Evolutionary conservation across 805 yeast genomes (phyloP).

Genomic region (Pichia membranifaciens): DNA sequence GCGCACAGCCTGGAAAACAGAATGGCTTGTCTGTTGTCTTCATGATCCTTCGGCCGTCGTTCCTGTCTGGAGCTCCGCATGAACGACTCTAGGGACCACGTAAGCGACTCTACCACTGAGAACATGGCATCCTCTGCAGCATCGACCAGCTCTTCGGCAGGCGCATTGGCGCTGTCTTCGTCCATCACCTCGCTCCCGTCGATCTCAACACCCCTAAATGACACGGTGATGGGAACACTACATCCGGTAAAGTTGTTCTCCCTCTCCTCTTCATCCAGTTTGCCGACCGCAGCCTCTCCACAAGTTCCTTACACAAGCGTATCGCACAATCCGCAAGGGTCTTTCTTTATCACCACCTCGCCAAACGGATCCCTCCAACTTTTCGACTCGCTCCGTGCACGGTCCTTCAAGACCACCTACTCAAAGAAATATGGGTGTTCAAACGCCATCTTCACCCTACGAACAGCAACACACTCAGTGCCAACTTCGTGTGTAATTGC

Average conservation of each 20-base stretch:
- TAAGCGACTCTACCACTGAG: no score
- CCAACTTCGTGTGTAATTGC: slow-evolving; percentile 64
- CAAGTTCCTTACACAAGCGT: slow-evolving; percentile 52
- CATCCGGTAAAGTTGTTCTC: slow-evolving; percentile 35
- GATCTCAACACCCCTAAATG: not conserved
- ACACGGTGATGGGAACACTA: not conserved
- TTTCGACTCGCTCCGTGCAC: slow-evolving; percentile 69
- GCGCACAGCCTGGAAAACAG: no score
- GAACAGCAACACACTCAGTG: slow-evolving; percentile 45
- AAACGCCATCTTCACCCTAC: slow-evolving; percentile 65
- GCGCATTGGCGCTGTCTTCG: not conserved
- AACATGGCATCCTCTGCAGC: no score
- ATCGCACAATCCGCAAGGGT: slow-evolving; percentile 82
- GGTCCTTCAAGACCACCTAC: slow-evolving; percentile 59
- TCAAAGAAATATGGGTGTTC: slow-evolving; percentile 92
- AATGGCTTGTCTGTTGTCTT: no score
- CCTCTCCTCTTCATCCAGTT: slow-evolving; percentile 41
- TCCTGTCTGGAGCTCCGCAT: no score
- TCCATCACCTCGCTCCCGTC: slow-evolving; percentile 3
- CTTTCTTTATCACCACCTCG: slow-evolving; percentile 67
- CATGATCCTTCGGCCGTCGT: no score
- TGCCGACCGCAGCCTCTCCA: slow-evolving; percentile 36
- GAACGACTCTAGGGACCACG: no score
- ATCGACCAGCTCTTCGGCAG: not conserved
- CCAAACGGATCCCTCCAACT: slow-evolving; percentile 79